A percentile compares a stretch with the other conserved stretches of the same genome.
These are phyloP conservation scores for Harringtonia aguacate DNA, from an alignment of 2,329 filamentous ascomycete species.

Conservation along the genomic window DNA sequence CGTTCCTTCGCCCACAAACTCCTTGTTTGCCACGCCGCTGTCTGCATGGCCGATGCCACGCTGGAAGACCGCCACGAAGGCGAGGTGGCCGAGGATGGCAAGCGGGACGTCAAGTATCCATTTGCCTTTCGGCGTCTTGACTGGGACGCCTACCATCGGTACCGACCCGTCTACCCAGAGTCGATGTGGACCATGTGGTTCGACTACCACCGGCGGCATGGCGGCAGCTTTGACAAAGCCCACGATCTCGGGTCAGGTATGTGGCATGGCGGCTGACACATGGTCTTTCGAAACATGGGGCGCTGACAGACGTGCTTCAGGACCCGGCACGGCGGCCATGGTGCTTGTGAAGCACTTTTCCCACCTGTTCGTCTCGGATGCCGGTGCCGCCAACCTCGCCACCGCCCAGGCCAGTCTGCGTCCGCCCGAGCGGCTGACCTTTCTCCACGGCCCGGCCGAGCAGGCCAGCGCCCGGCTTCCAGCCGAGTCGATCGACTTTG, in stretches of 20 bases:
- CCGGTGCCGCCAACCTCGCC: slow-evolving; percentile 9
- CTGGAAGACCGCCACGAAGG: slow-evolving; percentile 7
- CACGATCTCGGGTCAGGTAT: slow-evolving; percentile 12
- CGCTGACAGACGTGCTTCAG: background rate
- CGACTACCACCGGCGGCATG: slow-evolving; percentile 7
- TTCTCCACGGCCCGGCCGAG: slow-evolving; percentile 11
- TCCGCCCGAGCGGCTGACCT: slow-evolving; percentile 2
- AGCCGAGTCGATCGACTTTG: slow-evolving; percentile 9
- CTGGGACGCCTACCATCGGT: slow-evolving; percentile 13
- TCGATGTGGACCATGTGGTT: slow-evolving; percentile 12
- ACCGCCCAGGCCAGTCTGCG: slow-evolving; percentile 5
- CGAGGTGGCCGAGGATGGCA: slow-evolving; percentile 1
- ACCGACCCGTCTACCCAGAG: slow-evolving; percentile 11
- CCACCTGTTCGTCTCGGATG: slow-evolving; percentile 9
- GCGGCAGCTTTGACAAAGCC: slow-evolving; percentile 6
- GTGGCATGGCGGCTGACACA: background rate
- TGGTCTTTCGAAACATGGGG: no score
- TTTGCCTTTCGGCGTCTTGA: slow-evolving; percentile 14
- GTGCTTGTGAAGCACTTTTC: slow-evolving; percentile 6
- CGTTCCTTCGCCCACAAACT: no score
- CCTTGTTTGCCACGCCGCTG: no score
- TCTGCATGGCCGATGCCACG: no score
- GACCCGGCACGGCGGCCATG: slow-evolving; percentile 10
- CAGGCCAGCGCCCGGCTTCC: slow-evolving; percentile 5
- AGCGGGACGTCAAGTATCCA: slow-evolving; percentile 9